Evolutionary conservation across 2,329 filamentous ascomycete genomes (phyloP).

Genomic region (Fusarium camptoceras): DNA sequence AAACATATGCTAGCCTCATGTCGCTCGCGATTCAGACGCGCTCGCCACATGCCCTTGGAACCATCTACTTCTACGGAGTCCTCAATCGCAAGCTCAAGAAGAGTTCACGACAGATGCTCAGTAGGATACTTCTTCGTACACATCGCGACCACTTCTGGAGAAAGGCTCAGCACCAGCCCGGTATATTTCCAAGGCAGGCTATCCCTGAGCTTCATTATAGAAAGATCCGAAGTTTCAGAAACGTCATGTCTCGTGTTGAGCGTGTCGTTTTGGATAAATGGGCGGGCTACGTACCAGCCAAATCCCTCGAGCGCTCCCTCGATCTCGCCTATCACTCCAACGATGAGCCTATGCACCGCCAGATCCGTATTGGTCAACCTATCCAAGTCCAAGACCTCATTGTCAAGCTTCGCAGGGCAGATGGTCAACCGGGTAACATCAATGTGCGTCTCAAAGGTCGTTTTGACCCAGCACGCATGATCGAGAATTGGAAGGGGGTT

Average conservation of each 20-base stretch:
- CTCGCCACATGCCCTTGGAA: constrained; percentile 48
- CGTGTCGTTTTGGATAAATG: constrained; percentile 48
- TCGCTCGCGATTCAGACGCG: constrained; percentile 50
- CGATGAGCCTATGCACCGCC: constrained; percentile 44
- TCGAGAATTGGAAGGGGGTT: constrained; percentile 30
- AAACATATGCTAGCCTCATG: constrained; percentile 55
- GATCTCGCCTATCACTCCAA: constrained; percentile 44
- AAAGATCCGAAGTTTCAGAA: constrained; percentile 32
- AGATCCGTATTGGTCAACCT: constrained; percentile 27
- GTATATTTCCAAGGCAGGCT: constrained; percentile 47
- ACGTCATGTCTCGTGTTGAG: constrained; percentile 48
- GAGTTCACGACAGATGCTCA: constrained; percentile 41
- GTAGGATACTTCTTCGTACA: constrained; percentile 43
- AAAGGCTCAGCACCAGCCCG: constrained; percentile 34
- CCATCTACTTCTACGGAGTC: constrained; percentile 51
- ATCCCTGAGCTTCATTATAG: constrained; percentile 32
- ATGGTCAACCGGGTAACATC: constrained; percentile 34
- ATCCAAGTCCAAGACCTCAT: constrained; percentile 28
- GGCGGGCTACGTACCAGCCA: constrained; percentile 46
- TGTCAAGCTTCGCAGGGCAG: constrained; percentile 38
- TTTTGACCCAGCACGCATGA: constrained; percentile 39
- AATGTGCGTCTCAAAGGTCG: constrained; percentile 41
- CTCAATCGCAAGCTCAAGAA: constrained; percentile 48
- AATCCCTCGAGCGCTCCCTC: constrained; percentile 45
- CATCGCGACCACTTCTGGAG: constrained; percentile 47